Evolutionary conservation across 2,329 filamentous ascomycete species (phyloP).

Genomic region (Sporothrix pallida): DNA sequence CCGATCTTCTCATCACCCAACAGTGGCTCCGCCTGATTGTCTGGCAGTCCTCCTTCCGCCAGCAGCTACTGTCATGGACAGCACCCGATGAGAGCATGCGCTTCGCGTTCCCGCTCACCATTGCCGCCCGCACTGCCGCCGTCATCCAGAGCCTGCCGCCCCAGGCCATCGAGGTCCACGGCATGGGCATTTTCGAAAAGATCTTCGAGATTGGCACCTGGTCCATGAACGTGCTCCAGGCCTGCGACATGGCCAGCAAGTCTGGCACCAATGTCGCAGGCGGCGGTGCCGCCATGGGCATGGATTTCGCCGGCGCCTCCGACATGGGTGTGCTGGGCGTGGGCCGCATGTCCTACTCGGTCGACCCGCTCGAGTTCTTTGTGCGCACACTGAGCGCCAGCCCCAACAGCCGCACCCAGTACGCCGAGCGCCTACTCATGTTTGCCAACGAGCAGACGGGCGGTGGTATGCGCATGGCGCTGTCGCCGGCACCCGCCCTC

Average conservation of each 20-base stretch:
- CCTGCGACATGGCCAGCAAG: conserved; percentile 43
- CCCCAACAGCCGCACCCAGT: conserved; percentile 52
- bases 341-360: conserved; percentile 44
- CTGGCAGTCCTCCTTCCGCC: conserved; percentile 73
- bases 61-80: conserved; percentile 66
- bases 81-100: conserved; percentile 64
- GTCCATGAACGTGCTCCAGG: conserved; percentile 52
- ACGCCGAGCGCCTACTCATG: conserved; percentile 51
- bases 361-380: conserved; percentile 54
- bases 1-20: conserved; percentile 71
- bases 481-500: conserved; percentile 43
- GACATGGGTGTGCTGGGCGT: conserved; percentile 45
- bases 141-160: conserved; percentile 51
- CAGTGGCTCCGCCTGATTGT: conserved; percentile 73
- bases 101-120: conserved; percentile 65
- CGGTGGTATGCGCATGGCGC: conserved; percentile 45
- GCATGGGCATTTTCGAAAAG: conserved; percentile 58
- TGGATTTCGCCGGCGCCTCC: conserved; percentile 44
- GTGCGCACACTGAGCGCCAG: conserved; percentile 52
- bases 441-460: conserved; percentile 51
- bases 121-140: conserved; percentile 62
- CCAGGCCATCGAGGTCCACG: conserved; percentile 53
- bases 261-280: conserved; percentile 36
- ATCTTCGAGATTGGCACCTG: conserved; percentile 56
- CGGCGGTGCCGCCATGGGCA: conserved; percentile 38